Conservation (phyloP, 805 yeast genomes). For the Candida maesae region DNA sequence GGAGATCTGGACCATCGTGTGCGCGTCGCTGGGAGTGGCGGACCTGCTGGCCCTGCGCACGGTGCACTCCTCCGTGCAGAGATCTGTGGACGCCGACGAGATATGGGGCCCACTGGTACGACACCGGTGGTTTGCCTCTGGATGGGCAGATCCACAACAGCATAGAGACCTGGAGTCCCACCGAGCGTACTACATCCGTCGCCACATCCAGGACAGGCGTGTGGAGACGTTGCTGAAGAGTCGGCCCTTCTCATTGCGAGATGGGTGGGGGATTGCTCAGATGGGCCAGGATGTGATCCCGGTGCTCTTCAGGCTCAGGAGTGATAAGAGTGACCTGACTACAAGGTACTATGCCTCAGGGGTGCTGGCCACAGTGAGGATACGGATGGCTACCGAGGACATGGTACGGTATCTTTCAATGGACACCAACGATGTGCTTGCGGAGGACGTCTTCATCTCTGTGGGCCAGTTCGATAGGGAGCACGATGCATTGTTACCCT, state of each 20-base stretch:
- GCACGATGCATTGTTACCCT: slow-evolving; percentile 18
- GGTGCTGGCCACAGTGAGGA: slow-evolving; percentile 12
- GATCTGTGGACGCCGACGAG: slow-evolving; percentile 9
- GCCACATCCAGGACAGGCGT: slow-evolving; percentile 8
- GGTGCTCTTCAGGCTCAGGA: slow-evolving; percentile 10
- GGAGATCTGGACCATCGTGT: slow-evolving; percentile 18
- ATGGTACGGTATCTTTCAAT: too few species aligned
- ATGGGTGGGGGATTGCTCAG: slow-evolving; percentile 8
- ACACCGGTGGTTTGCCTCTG: slow-evolving; percentile 19
- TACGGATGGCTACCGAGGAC: not conserved
- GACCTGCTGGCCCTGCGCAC: slow-evolving; percentile 17
- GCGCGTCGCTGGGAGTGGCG: not conserved
- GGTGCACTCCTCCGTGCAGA: slow-evolving; percentile 4
- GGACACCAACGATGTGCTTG: not conserved
- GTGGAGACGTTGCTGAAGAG: not conserved
- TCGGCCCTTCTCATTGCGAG: slow-evolving; percentile 6
- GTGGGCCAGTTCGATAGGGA: slow-evolving; percentile 19
- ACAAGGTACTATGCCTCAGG: slow-evolving; percentile 12
- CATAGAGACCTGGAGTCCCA: too few species aligned
- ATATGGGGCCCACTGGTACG: slow-evolving; percentile 15
- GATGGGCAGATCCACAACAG: too few species aligned
- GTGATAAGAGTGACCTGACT: slow-evolving; percentile 6
- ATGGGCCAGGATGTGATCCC: slow-evolving; percentile 12
- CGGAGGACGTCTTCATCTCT: slow-evolving; percentile 13
- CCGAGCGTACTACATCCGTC: slow-evolving; percentile 6